Evolutionary conservation across 208 protist genomes (phyloP).

Genomic region (Leishmania tropica): DNA sequence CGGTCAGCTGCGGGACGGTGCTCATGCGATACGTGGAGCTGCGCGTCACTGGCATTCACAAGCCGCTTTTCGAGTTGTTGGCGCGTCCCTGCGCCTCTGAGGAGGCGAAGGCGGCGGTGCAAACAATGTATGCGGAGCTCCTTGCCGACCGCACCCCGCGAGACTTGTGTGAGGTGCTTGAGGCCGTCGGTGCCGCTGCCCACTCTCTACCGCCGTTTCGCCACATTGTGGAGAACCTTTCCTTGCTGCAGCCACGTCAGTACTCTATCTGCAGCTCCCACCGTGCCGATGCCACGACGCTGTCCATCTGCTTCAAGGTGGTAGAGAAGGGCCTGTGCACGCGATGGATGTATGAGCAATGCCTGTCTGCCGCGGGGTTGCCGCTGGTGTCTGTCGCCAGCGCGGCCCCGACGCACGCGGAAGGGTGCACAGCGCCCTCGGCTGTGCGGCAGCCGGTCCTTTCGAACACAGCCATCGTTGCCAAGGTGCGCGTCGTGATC

Average conservation of each 20-base stretch:
- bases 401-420: background rate
- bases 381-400: background rate
- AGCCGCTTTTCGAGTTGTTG: conserved; percentile 33
- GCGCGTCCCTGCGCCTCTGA: conserved; percentile 3
- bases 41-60: conserved; percentile 33
- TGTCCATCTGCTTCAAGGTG: conserved; percentile 86
- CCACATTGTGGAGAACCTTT: conserved; percentile 73
- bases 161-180: conserved; percentile 40
- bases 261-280: conserved; percentile 91
- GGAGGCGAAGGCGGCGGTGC: conserved; percentile 22
- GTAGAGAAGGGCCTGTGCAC: conserved; percentile 71
- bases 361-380: conserved; percentile 30
- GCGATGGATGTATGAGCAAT: conserved; percentile 57
- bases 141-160: background rate
- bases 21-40: conserved; percentile 55
- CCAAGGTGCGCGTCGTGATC: conserved; percentile 33
- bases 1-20: conserved; percentile 41
- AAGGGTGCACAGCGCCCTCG: background rate
- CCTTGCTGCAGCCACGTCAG: conserved; percentile 77
- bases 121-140: conserved; percentile 11
- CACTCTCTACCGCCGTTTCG: conserved; percentile 36
- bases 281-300: conserved; percentile 34
- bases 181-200: conserved; percentile 11
- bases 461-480: conserved; percentile 6
- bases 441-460: background rate